phyloP scores from a whole-genome alignment of 2,329 filamentous ascomycete species.

The Cordyceps farinosa region DNA sequence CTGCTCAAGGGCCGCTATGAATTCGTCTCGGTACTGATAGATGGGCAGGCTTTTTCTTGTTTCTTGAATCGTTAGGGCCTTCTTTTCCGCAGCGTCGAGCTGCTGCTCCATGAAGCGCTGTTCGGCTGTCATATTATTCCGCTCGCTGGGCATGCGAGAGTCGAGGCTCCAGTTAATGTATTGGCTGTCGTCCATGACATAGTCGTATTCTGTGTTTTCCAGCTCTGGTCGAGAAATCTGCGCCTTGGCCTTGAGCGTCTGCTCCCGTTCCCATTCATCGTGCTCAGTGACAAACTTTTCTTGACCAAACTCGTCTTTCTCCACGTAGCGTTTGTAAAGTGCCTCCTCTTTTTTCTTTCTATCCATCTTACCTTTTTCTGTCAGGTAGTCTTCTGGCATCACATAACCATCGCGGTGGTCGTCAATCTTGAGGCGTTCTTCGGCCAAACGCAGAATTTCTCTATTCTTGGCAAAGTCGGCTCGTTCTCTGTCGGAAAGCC shows the following conservation, averaged over 20 bases:
- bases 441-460: constrained; percentile 74
- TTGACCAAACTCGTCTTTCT: constrained; percentile 80
- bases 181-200: constrained; percentile 85
- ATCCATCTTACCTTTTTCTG: constrained; percentile 86
- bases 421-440: constrained; percentile 83
- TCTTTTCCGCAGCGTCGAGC: constrained; percentile 84
- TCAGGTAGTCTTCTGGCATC: constrained; percentile 93
- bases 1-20: constrained; percentile 80
- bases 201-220: constrained; percentile 82
- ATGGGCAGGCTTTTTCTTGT: constrained; percentile 88
- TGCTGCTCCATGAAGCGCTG: constrained; percentile 75
- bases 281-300: constrained; percentile 91
- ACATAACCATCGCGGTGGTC: constrained; percentile 89
- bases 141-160: constrained; percentile 66
- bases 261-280: constrained; percentile 93
- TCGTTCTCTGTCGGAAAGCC: constrained; percentile 73
- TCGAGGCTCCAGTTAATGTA: constrained; percentile 83
- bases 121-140: constrained; percentile 69
- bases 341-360: constrained; percentile 83
- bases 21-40: constrained; percentile 79
- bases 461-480: constrained; percentile 86
- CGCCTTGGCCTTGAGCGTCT: constrained; percentile 80
- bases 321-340: constrained; percentile 85
- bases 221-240: constrained; percentile 74
- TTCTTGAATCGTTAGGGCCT: constrained; percentile 83